Conservation (phyloP, 208 protist species). For the Herpetomonas muscarum region DNA sequence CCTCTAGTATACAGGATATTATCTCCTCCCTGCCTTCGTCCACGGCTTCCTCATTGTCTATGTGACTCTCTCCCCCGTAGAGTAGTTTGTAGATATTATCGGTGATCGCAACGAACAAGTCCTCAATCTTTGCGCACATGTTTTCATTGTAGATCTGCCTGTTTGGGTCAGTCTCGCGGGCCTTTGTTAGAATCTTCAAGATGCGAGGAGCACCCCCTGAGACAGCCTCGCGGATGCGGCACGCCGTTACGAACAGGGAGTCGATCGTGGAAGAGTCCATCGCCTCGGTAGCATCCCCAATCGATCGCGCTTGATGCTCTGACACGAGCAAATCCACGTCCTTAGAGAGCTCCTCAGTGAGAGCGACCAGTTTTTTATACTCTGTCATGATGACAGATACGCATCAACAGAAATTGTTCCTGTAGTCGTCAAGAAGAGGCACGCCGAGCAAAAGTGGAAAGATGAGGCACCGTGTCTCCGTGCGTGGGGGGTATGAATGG, state of each 20-base stretch:
- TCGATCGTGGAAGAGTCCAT: background rate
- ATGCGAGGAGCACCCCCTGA: conserved; percentile 35
- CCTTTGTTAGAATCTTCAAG: conserved; percentile 64
- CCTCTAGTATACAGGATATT: conserved; percentile 5
- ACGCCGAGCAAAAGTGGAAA: conserved; percentile 6
- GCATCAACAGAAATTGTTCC: background rate
- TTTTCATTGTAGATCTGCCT: conserved; percentile 86
- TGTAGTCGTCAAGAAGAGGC: background rate
- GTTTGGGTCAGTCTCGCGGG: conserved; percentile 72
- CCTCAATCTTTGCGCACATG: conserved; percentile 84
- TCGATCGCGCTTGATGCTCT: background rate
- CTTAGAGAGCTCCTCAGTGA: conserved; percentile 26
- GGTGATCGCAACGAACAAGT: conserved; percentile 50
- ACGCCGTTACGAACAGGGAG: conserved; percentile 5
- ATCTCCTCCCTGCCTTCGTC: background rate
- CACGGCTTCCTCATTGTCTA: background rate
- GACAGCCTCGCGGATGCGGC: conserved; percentile 20
- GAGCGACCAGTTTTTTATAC: conserved; percentile 55
- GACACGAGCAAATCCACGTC: conserved; percentile 19
- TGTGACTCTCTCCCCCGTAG: background rate
- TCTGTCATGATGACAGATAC: conserved; percentile 43
- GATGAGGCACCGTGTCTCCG: no score
- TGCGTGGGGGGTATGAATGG: no score
- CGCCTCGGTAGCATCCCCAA: background rate
- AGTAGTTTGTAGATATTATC: background rate